Base-by-base conservation (phyloP, 2,329 filamentous ascomycete genomes). In the Graphium sp. region DNA sequence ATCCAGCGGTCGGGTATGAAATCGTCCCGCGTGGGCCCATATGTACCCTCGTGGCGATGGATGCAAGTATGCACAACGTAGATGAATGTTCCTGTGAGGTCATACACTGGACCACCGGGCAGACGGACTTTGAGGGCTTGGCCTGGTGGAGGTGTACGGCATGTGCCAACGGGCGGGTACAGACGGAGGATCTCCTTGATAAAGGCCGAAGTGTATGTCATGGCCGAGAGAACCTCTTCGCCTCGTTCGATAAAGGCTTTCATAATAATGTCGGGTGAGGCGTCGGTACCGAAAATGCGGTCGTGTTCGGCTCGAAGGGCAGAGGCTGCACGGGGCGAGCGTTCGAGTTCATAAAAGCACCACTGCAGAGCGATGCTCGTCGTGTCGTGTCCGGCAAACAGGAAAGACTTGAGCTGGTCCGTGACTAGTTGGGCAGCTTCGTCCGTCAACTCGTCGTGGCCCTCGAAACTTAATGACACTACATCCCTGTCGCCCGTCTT, bases 321-420 rank as follows among this genome's bases (percentile, higher is more conserved):
- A 12, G 33, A 28, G 11, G 46, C 38, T 1, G 39, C 45, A 2
- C 33, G 32, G 0, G 53, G 50, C 0, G 43, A 42, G 4, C 42
- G 42, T 4, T 45, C 44, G 0, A 57, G 42, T 31, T 53, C 43
- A 34, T 56, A 54, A 14, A 51, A 43, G 1, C 41, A 36, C 48
- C 50, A 56, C 7, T 48, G 40, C 2, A 56, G 37, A 2, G 48
- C 38, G 33, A 46, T 49, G 20, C 45, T 47, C 2, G 53, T 53
- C 4, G 54, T 55, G 34, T 57, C 53, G 24, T 56, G 53, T 4
- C 54, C 52, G 3, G 51, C 53, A 22, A 58, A 52, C 9, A 55
- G 37, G 34, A 58, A 56, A 0, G 47, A 46, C 28, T 49, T 50
- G 18, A 57, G 35, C 34, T 55, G 50, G 29, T 53, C 48, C 20